phyloP scores from a whole-genome alignment of 2,329 filamentous ascomycete genomes.

The Chrysoporthe deuterocubensis region DNA sequence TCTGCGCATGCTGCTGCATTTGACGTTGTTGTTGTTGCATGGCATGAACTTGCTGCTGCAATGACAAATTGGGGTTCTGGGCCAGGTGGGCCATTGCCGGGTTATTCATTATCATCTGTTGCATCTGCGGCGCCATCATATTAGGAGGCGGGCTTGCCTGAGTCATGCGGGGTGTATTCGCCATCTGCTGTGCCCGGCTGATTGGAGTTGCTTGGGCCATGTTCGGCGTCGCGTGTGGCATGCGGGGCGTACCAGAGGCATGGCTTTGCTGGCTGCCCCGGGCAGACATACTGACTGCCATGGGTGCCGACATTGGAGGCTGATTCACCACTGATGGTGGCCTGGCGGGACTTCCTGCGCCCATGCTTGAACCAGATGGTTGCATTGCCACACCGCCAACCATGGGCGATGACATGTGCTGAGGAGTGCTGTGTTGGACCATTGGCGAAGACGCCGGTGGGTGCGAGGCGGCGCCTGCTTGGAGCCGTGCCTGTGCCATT shows the following conservation, averaged over 20 bases:
- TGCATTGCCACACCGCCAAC: slow-evolving; percentile 67
- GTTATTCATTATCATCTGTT: slow-evolving; percentile 57
- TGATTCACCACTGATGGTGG: slow-evolving; percentile 68
- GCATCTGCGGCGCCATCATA: slow-evolving; percentile 63
- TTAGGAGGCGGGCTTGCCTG: slow-evolving; percentile 65
- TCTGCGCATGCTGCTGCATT: slow-evolving; percentile 48
- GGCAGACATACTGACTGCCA: slow-evolving; percentile 66
- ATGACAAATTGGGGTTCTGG: slow-evolving; percentile 41
- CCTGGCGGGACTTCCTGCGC: slow-evolving; percentile 64
- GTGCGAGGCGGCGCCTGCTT: slow-evolving; percentile 61
- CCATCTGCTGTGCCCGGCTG: slow-evolving; percentile 49
- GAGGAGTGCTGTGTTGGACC: slow-evolving; percentile 65
- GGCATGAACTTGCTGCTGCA: slow-evolving; percentile 37
- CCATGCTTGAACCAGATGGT: slow-evolving; percentile 68
- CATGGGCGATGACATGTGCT: slow-evolving; percentile 69
- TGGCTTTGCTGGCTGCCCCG: slow-evolving; percentile 71
- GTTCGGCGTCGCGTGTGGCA: slow-evolving; percentile 64
- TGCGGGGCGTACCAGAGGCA: slow-evolving; percentile 64
- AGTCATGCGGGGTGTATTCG: slow-evolving; percentile 63
- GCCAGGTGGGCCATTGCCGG: slow-evolving; percentile 46
- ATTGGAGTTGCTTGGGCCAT: slow-evolving; percentile 65
- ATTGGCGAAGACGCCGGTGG: slow-evolving; percentile 71
- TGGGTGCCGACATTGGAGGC: slow-evolving; percentile 59
- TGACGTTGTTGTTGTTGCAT: slow-evolving; percentile 49
- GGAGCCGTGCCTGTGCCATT: slow-evolving; percentile 51